These are phyloP conservation scores for Prunus dulcis DNA, from an alignment of 306 rosid species.

Conservation along the genomic window DNA sequence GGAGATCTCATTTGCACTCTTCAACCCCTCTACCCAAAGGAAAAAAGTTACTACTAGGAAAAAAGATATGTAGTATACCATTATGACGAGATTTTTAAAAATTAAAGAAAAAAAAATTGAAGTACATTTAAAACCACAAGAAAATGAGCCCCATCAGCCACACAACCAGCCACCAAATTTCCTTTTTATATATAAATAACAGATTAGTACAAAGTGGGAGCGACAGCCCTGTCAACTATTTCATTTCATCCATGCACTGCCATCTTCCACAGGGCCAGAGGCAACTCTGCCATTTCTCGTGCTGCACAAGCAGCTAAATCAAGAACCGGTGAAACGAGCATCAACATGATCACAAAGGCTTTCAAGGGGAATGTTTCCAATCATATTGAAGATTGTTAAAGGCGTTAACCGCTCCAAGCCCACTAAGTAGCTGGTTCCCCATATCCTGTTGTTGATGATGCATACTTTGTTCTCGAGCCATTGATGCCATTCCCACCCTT, in stretches of 20 bases:
- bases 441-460: constrained; percentile 74
- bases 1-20: background rate
- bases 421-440: constrained; percentile 83
- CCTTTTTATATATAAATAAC: constrained; percentile 55
- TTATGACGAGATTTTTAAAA: background rate
- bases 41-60: background rate
- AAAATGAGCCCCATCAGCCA: constrained; percentile 60
- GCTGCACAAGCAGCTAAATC: constrained; percentile 54
- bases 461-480: constrained; percentile 80
- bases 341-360: constrained; percentile 22
- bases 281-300: constrained; percentile 50
- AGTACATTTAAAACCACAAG: constrained; percentile 50
- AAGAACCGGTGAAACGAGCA: constrained; percentile 27
- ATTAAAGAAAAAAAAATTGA: constrained; percentile 12
- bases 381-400: constrained; percentile 82
- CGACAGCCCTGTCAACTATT: constrained; percentile 48
- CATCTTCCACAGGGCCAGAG: constrained; percentile 34
- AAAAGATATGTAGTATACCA: background rate
- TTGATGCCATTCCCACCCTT: constrained; percentile 74
- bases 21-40: background rate
- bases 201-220: constrained; percentile 67
- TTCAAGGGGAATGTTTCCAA: constrained; percentile 83
- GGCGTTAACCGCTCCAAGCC: constrained; percentile 80
- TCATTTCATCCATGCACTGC: constrained; percentile 16
- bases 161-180: constrained; percentile 73